Base-by-base conservation (phyloP, 2,329 filamentous ascomycete genomes). In the Thermothelomyces thermophilus region DNA sequence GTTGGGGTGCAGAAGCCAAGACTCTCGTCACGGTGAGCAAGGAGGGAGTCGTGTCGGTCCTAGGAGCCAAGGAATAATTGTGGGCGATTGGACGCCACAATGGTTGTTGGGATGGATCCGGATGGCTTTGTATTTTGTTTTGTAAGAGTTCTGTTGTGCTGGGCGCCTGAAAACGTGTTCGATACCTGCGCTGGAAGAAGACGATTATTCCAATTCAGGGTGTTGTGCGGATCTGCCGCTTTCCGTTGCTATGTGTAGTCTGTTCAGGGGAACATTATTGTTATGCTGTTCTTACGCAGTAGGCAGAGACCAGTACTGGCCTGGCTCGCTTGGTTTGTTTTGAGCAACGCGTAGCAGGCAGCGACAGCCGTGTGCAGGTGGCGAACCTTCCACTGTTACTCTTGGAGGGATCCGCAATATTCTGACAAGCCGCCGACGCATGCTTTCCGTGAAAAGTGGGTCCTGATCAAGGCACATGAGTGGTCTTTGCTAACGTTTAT, bases 1-100 rank as follows among this genome's bases (percentile, higher is more conserved):
- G 77, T 53, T 98, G 91, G 91, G 89, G 88, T 7, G 71, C 77
- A 20, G 76, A 80, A 43, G 91, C 86, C 10, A 83, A 82, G 66
- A 84, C 81, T 60, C 73, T 97, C 60, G 73, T 95, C 45, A 77
- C 84, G 16, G 75, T 95, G 56, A 87, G 86, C 61, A 74, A 71
- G 14, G 84, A 90, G 43, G 91, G 91, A 14, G 79, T 82, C 40
- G 69, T 97, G 46, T 87, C 80, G 52, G 77, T 93, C 56, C 71
- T 95, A 56, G 75, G 77, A 42, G 66, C 71, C 47, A 73, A 79
- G 66, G 75, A 75, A 35, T 50, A 24, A 41, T 11, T 19, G 11
- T 14, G 3, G 13, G 22, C 16, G 33, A 16, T 10, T n/a, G 13
- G 33, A n/a, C 13, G 3, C 16, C n/a, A n/a, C n/a, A n/a, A n/a